Evolutionary conservation across 192 early-diverging fungal genomes (phyloP).

Genomic region (Coemansia sp.): DNA sequence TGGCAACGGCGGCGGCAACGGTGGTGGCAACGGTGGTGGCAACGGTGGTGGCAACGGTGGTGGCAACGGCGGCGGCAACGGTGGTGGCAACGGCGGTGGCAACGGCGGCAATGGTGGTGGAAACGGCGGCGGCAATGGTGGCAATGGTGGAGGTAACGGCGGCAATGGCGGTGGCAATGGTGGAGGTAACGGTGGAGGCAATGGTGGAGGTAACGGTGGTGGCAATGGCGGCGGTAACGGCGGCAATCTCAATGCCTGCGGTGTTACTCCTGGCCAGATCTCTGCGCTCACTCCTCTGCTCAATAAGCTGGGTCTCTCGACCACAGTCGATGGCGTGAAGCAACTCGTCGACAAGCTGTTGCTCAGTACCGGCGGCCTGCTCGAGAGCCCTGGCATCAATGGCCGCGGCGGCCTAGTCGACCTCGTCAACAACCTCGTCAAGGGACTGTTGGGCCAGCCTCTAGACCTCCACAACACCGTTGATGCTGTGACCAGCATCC

Average conservation of each 20-base stretch:
- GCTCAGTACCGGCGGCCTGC: slow-evolving; percentile 27
- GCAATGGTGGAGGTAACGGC: neutral
- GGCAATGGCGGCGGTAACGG: slow-evolving; percentile 7
- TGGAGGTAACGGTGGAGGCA: neutral
- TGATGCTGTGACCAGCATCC: slow-evolving; percentile 30
- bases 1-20: slow-evolving; percentile 1
- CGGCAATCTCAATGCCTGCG: slow-evolving; percentile 29
- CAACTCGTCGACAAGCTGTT: slow-evolving; percentile 43
- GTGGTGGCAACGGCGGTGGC: neutral
- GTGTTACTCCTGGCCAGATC: slow-evolving; percentile 36
- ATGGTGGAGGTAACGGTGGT: slow-evolving; percentile 6
- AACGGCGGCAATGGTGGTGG: slow-evolving; percentile 6
- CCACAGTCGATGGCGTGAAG: slow-evolving; percentile 41
- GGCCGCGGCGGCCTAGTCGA: slow-evolving; percentile 29
- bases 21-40: slow-evolving; percentile 1
- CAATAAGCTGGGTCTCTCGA: slow-evolving; percentile 32
- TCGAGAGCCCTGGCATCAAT: slow-evolving; percentile 32
- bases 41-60: slow-evolving; percentile 7
- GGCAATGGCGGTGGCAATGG: neutral
- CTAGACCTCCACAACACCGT: slow-evolving; percentile 43
- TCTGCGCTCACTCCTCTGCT: slow-evolving; percentile 49
- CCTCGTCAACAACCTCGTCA: slow-evolving; percentile 46
- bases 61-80: neutral
- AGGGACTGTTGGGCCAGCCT: slow-evolving; percentile 34
- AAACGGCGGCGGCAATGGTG: neutral